phyloP scores from a whole-genome alignment of 192 early-diverging fungal genomes.

The Funneliformis mosseae region DNA sequence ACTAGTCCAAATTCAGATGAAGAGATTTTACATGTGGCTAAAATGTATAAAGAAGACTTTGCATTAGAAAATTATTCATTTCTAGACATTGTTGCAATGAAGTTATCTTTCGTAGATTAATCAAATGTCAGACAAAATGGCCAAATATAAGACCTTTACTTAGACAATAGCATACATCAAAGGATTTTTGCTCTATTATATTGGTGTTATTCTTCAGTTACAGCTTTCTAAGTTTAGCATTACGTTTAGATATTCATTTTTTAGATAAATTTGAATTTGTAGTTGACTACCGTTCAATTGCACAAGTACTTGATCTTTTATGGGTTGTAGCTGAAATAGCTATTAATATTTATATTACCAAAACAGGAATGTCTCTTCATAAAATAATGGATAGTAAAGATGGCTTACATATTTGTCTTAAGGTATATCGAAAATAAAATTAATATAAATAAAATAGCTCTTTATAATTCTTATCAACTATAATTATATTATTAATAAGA shows the following conservation, averaged over 20 bases:
- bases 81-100: constrained; percentile 1
- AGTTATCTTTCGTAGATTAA: neutral
- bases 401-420: too few species aligned
- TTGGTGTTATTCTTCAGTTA: constrained; percentile 1
- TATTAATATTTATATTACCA: neutral
- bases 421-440: too few species aligned
- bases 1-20: too few species aligned
- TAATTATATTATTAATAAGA: too few species aligned
- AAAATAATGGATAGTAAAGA: too few species aligned
- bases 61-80: neutral
- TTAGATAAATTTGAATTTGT: constrained; percentile 19
- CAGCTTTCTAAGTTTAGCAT: neutral
- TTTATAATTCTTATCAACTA: too few species aligned
- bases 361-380: too few species aligned
- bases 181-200: neutral
- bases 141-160: neutral
- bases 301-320: constrained; percentile 1
- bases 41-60: neutral
- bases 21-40: too few species aligned
- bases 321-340: constrained; percentile 1
- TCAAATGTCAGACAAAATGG: neutral
- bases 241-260: neutral
- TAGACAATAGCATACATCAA: neutral
- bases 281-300: constrained; percentile 3
- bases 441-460: too few species aligned